Evolutionary conservation across 768 basidiomycete genomes (phyloP).

Genomic region (Mycena vitilis): DNA sequence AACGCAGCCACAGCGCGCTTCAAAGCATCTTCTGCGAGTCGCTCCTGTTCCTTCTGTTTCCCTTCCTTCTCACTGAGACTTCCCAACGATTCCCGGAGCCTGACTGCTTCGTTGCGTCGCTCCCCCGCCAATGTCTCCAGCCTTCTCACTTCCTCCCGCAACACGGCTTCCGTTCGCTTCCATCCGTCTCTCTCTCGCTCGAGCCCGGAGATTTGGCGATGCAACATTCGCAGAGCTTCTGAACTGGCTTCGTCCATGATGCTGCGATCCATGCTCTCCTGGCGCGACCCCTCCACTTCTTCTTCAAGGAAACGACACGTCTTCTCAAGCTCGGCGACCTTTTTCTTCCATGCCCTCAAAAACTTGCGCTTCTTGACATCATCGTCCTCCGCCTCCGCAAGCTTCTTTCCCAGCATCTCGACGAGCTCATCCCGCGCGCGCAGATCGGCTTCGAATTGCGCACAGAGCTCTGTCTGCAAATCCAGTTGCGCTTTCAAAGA

Average conservation of each 20-base stretch:
- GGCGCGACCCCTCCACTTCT: conserved; percentile 86
- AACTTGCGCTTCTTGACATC: conserved; percentile 68
- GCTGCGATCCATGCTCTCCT: conserved; percentile 84
- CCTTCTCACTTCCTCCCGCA: conserved; percentile 61
- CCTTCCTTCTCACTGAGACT: conserved; percentile 62
- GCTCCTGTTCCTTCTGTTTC: conserved; percentile 43
- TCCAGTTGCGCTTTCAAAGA: conserved; percentile 81
- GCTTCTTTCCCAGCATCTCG: conserved; percentile 64
- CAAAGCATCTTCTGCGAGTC: conserved; percentile 54
- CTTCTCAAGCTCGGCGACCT: conserved; percentile 78
- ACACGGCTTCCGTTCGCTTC: conserved; percentile 53
- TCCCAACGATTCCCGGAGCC: conserved; percentile 56
- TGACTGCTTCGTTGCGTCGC: conserved; percentile 54
- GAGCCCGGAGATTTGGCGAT: conserved; percentile 80
- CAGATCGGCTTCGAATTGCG: conserved; percentile 82
- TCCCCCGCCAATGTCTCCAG: conserved; percentile 63
- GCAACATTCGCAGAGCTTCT: conserved; percentile 82
- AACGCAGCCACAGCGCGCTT: conserved; percentile 52
- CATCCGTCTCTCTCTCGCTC: conserved; percentile 73
- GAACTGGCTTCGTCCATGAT: conserved; percentile 88
- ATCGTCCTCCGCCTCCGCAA: conserved; percentile 71
- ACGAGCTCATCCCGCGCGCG: conserved; percentile 79
- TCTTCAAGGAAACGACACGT: conserved; percentile 79
- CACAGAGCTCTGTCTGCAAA: conserved; percentile 76
- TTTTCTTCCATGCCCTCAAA: conserved; percentile 78